Evolutionary conservation across 2,329 filamentous ascomycete species (phyloP).

Genomic region (Metarhizium rileyi): DNA sequence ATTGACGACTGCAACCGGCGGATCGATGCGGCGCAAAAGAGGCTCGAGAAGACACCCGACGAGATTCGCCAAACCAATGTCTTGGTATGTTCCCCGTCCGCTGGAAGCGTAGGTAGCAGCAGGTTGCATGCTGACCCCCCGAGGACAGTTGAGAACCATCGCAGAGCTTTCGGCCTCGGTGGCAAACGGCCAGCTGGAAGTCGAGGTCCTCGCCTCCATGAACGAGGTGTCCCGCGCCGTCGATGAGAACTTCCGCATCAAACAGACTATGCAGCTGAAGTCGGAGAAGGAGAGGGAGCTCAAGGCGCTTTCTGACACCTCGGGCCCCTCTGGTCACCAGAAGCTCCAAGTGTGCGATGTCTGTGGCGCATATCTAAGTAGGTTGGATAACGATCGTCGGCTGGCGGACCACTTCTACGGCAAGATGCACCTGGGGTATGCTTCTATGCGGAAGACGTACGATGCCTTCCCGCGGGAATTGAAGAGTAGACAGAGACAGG

Average conservation of each 20-base stretch:
- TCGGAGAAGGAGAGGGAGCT: conserved; percentile 78
- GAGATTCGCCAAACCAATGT: conserved; percentile 94
- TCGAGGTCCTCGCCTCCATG: conserved; percentile 74
- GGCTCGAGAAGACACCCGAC: conserved; percentile 93
- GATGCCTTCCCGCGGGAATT: conserved; percentile 82
- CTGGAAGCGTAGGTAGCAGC: neutral
- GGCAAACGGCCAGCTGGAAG: conserved; percentile 73
- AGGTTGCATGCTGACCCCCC: neutral
- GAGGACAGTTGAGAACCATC: conserved; percentile 63
- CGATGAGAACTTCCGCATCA: conserved; percentile 80
- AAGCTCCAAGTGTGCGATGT: conserved; percentile 98
- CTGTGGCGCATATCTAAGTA: conserved; percentile 85
- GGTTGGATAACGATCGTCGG: conserved; percentile 88
- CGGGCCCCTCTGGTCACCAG: conserved; percentile 87
- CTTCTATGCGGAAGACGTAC: conserved; percentile 92
- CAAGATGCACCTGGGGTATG: conserved; percentile 98
- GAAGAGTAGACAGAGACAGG: conserved; percentile 52
- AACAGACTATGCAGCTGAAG: conserved; percentile 71
- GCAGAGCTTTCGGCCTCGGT: conserved; percentile 70
- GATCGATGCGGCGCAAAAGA: conserved; percentile 81
- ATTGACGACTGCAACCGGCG: conserved; percentile 93
- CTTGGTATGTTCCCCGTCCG: conserved; percentile 38
- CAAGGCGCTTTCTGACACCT: conserved; percentile 83
- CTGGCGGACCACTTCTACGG: conserved; percentile 97
- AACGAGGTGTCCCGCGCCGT: conserved; percentile 73